Evolutionary conservation across 179 eudicot genomes (phyloP).

Genomic region (Silene vulgaris): DNA sequence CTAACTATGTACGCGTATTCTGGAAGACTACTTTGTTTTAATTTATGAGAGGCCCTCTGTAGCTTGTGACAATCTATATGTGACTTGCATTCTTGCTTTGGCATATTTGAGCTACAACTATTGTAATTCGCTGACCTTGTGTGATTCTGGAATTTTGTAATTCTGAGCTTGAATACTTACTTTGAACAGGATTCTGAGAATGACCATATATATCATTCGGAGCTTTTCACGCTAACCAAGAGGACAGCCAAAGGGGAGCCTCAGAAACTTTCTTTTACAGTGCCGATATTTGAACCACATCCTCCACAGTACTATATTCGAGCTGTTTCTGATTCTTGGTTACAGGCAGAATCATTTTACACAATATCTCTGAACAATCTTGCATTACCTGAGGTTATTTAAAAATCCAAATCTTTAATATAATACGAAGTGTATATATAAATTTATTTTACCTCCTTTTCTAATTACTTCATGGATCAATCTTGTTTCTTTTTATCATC

Average conservation of each 20-base stretch:
- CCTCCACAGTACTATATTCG: slow-evolving; percentile 94
- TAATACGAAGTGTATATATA: not conserved
- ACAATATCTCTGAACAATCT: slow-evolving; percentile 83
- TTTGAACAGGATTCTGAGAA: slow-evolving; percentile 79
- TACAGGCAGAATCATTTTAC: slow-evolving; percentile 87
- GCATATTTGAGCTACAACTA: not conserved
- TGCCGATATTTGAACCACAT: slow-evolving; percentile 98
- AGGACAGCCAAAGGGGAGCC: slow-evolving; percentile 78
- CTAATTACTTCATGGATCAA: not conserved
- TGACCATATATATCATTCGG: slow-evolving; percentile 97
- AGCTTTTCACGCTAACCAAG: slow-evolving; percentile 83
- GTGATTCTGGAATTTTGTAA: slow-evolving; percentile 7
- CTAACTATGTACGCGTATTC: not conserved
- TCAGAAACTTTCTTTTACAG: slow-evolving; percentile 87
- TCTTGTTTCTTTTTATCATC: slow-evolving; percentile 16
- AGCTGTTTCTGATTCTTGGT: slow-evolving; percentile 97
- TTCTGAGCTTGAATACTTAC: slow-evolving; percentile 5
- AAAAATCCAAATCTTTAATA: not conserved
- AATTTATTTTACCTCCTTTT: not conserved
- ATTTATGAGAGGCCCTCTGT: not conserved
- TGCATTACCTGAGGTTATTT: slow-evolving; percentile 83
- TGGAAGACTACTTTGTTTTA: not conserved
- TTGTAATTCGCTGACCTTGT: slow-evolving; percentile 10
- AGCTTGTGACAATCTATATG: not conserved
- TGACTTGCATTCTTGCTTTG: not conserved